Evolutionary conservation across 2,329 filamentous ascomycete species (phyloP), one percentile per base, ranked within the genome.

Genomic region (Mollisiaceae sp.): DNA sequence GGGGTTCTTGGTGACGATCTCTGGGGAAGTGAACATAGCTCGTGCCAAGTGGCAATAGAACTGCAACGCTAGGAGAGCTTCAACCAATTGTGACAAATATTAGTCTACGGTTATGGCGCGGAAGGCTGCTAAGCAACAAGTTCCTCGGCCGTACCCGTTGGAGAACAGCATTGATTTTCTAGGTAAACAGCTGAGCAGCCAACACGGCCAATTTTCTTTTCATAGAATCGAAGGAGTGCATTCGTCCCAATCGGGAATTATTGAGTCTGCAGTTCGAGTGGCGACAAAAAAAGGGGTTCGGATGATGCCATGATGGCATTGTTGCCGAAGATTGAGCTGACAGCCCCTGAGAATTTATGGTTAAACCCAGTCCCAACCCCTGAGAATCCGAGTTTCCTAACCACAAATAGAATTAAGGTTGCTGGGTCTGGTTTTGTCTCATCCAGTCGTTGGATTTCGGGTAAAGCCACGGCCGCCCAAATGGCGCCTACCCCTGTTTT

Each of bases 321-420:
- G n/a, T 55, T 55, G 52, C 24, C 52, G 24, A 55, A 35, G 24
- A 35, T 55, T 36, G 15, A 55, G 52, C 52, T 36, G 52, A 36
- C 11, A 36, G 15, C 18, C 52, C 52, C 15, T 55, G 52, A 22
- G 4, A 36, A 9, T 14, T 12, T 3, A 24, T 35, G 52, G 12
- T n/a, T 15, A 3, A 35, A 15, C 52, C 24, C 12, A 32, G 50
- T 54, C 32, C 5, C 1, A 35, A 22, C 36, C 18, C 52, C 52
- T 55, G 52, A 24, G 22, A 24, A 55, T 11, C 12, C 24, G 14
- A 1, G 4, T 54, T 24, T 12, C 4, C 47, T 36, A 55, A 20
- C 52, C 35, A 27, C 24, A 55, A 35, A 38, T 8, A 20, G 52
- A 55, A 55, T 55, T 55, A 55, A 55, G 52, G 52, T 55, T 55